A percentile compares a stretch with the other conserved stretches of the same genome.
Conservation (phyloP, 169 alveolate genomes). For the Plasmodium ovale region DNA sequence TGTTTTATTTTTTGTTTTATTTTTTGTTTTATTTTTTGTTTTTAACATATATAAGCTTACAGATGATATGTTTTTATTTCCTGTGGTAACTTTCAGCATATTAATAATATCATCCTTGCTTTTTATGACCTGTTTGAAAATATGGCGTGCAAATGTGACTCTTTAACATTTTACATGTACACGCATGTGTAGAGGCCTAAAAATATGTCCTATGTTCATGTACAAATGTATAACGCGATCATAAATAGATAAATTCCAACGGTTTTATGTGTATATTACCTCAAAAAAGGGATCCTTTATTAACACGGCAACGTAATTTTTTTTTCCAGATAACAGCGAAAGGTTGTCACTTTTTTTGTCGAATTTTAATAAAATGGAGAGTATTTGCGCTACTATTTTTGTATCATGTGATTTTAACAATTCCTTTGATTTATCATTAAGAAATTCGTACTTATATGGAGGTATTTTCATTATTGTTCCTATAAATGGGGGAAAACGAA, state of each 20-base stretch:
- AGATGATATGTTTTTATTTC: constrained; percentile 32
- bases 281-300: constrained; percentile 73
- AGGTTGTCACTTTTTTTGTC: constrained; percentile 20
- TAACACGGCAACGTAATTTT: constrained; percentile 41
- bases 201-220: background rate
- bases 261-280: constrained; percentile 9
- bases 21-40: constrained; percentile 7
- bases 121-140: constrained; percentile 44
- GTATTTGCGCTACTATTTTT: constrained; percentile 58
- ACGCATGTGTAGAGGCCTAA: background rate
- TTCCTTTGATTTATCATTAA: constrained; percentile 56
- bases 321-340: constrained; percentile 66
- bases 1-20: background rate
- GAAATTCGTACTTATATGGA: constrained; percentile 64
- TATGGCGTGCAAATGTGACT: background rate
- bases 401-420: constrained; percentile 43
- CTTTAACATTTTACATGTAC: background rate
- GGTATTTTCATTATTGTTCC: constrained; percentile 57
- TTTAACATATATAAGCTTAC: constrained; percentile 18
- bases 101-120: constrained; percentile 64
- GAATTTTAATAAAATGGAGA: constrained; percentile 52
- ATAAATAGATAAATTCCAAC: background rate
- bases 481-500: constrained; percentile 1
- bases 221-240: background rate
- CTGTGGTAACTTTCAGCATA: constrained; percentile 48